Base-by-base conservation (phyloP, 768 basidiomycete genomes). In the Mycena rosella region DNA sequence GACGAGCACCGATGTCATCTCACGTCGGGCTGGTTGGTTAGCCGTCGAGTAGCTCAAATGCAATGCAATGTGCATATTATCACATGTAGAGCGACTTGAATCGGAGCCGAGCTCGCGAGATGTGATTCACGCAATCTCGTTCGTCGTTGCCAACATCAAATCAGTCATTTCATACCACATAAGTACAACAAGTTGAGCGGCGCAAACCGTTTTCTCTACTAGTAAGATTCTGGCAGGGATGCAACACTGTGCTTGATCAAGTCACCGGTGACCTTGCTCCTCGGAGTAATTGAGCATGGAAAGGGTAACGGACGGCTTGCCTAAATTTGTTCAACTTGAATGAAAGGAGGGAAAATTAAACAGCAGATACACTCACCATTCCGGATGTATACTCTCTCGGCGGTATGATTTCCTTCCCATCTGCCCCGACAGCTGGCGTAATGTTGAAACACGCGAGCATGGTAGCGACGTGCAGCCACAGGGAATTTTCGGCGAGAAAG, bases 161-260 rank as follows among this genome's bases (percentile, higher is more conserved):
- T n/a, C n/a, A n/a, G n/a, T n/a, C n/a, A n/a, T n/a, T n/a, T n/a
- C n/a, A n/a, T n/a, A n/a, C n/a, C n/a, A n/a, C n/a, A n/a, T n/a
- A n/a, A n/a, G n/a, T n/a, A n/a, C n/a, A n/a, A n/a, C n/a, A n/a
- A n/a, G n/a, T n/a, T n/a, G n/a, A n/a, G n/a, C n/a, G n/a, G n/a
- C n/a, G n/a, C n/a, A n/a, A n/a, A n/a, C n/a, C n/a, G n/a, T n/a
- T n/a, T n/a, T n/a, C n/a, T n/a, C 13, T 42, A 42, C 47, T 53
- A 45, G 58, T 65, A 66, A 14, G 45, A 47, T 18, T 68, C 70
- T 3, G 77, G 75, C 27, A 79, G 61, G 36, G 75, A 73, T 38
- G 80, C 78, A 48, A 82, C 75, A 79, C 78, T 69, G 77, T 81
- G 56, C 80, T 80, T 83, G 71, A 44, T 52, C 11, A 58, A 45